Percentiles rank a stretch among this genome's conserved stretches.
These are phyloP conservation scores for Acanthochlamys bracteata DNA, from an alignment of 106 monocot genomes.

Conservation along the genomic window DNA sequence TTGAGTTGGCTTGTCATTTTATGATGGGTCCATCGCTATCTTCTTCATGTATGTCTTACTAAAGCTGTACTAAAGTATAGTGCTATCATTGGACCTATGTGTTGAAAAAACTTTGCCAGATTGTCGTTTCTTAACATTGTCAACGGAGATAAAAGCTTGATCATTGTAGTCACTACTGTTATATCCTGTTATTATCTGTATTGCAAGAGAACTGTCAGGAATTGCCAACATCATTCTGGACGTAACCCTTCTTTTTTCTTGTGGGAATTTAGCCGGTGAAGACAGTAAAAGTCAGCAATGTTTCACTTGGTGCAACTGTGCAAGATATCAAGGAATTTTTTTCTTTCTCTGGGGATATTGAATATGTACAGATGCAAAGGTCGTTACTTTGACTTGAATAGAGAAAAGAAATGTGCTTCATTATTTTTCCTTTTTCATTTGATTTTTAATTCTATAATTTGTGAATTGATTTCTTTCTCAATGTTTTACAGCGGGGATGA, in stretches of 20 bases:
- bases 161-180: too few relatives aligned
- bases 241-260: neutral
- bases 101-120: too few relatives aligned
- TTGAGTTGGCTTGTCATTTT: too few relatives aligned
- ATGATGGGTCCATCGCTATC: too few relatives aligned
- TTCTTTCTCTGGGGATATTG: constrained; percentile 12
- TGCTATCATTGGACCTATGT: too few relatives aligned
- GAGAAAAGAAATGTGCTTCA: neutral
- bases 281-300: constrained; percentile 8
- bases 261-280: neutral
- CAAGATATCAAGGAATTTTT: constrained; percentile 8
- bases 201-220: too few relatives aligned
- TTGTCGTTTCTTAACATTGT: too few relatives aligned
- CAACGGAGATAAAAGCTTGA: too few relatives aligned
- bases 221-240: neutral
- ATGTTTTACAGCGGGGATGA: constrained; percentile 26
- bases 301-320: constrained; percentile 4
- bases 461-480: neutral
- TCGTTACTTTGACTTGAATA: neutral
- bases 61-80: too few relatives aligned
- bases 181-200: too few relatives aligned
- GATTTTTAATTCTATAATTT: neutral
- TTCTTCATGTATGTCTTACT: too few relatives aligned
- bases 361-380: constrained; percentile 9
- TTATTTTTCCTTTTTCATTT: neutral